Evolutionary conservation across 2,329 filamentous ascomycete genomes (phyloP).

Genomic region (Nemania abortiva): DNA sequence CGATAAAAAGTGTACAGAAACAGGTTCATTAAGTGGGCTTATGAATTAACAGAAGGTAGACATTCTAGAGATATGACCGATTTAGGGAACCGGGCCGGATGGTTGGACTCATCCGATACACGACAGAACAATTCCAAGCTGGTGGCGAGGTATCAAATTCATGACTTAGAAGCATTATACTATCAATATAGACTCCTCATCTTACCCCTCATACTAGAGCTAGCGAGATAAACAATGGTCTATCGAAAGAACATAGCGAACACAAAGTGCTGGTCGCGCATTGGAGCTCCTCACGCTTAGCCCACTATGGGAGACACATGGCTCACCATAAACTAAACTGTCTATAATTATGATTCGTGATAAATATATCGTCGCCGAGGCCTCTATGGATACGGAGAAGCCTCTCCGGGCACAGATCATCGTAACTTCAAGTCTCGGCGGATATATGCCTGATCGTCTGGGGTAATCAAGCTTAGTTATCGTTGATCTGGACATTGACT

Average conservation of each 20-base stretch:
- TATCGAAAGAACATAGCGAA: not conserved
- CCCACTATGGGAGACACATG: not conserved
- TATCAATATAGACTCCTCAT: not conserved
- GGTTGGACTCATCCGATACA: too few species aligned
- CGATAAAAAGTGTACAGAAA: too few species aligned
- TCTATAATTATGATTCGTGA: not conserved
- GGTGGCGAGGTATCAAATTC: too few species aligned
- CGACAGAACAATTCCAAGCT: too few species aligned
- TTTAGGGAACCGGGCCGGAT: too few species aligned
- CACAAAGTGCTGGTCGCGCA: too few species aligned
- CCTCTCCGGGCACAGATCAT: not conserved
- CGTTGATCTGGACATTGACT: not conserved
- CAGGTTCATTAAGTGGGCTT: too few species aligned
- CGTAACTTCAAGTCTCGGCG: not conserved
- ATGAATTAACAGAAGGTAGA: too few species aligned
- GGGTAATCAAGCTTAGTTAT: not conserved
- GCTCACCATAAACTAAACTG: too few species aligned
- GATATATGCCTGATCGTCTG: not conserved
- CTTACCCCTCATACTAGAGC: not conserved
- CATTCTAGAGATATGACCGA: too few species aligned
- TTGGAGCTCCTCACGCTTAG: not conserved
- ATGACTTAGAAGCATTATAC: too few species aligned
- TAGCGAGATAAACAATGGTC: not conserved
- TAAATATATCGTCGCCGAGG: not conserved
- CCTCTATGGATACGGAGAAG: not conserved